Conservation (phyloP, 1,284 basidiomycete species). For the Ganoderma lucidum region DNA sequence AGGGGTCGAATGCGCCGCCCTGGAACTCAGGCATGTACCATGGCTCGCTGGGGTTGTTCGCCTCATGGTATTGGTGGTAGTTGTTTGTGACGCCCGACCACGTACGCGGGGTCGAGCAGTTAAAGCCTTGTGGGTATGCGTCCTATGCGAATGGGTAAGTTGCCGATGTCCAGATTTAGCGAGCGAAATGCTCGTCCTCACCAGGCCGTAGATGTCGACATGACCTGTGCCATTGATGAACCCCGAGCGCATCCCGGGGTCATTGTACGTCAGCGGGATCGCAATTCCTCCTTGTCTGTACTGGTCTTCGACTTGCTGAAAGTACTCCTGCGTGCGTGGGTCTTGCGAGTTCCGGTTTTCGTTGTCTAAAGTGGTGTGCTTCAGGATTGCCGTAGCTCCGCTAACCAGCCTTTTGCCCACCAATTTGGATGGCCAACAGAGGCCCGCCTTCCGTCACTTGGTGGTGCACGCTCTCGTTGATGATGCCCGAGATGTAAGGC, state of each 20-base stretch:
- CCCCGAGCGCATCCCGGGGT: constrained; percentile 62
- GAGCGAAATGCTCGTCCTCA: constrained; percentile 28
- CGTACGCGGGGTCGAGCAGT: constrained; percentile 69
- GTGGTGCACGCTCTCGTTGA: constrained; percentile 64
- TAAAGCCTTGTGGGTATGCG: constrained; percentile 76
- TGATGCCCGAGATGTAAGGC: constrained; percentile 72
- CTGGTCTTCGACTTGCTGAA: constrained; percentile 64
- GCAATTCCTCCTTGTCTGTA: constrained; percentile 66
- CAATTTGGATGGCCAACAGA: constrained; percentile 57
- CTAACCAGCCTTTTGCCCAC: constrained; percentile 40
- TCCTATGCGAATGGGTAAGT: constrained; percentile 46
- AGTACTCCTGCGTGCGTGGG: constrained; percentile 52
- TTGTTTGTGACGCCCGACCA: constrained; percentile 67
- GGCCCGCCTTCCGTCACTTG: constrained; percentile 80
- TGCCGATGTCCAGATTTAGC: not conserved
- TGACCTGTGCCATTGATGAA: constrained; percentile 76
- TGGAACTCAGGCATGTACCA: constrained; percentile 68
- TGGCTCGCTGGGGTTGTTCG: constrained; percentile 65
- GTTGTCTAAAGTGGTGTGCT: constrained; percentile 59
- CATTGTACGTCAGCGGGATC: constrained; percentile 79
- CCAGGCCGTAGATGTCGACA: constrained; percentile 62
- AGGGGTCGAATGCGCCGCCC: constrained; percentile 75
- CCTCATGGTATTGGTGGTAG: constrained; percentile 65
- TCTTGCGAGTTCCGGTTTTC: constrained; percentile 66
- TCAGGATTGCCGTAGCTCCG: too few relatives aligned